Conservation (phyloP, 73 alveolate genomes). For the Effrenium voratum region DNA sequence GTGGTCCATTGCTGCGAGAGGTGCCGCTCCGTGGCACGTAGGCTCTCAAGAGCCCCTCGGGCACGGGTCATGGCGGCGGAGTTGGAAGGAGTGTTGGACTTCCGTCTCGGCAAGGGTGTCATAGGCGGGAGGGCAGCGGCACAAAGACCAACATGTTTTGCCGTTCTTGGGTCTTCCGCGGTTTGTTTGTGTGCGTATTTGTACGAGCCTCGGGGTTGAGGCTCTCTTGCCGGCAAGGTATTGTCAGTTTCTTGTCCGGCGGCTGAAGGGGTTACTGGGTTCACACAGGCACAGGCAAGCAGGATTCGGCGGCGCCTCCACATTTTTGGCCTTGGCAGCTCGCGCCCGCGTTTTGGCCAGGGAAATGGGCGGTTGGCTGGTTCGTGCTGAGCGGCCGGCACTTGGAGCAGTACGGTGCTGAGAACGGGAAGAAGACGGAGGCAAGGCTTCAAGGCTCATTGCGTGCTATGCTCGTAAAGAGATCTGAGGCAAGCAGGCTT, state of each 20-base stretch:
- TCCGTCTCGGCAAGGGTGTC: constrained; percentile 84
- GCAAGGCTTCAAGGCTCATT: not conserved
- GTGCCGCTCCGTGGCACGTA: not conserved
- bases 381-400: constrained; percentile 53
- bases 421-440: constrained; percentile 14
- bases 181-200: too few species aligned
- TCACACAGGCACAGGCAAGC: too few species aligned
- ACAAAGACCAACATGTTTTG: not conserved
- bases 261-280: too few species aligned
- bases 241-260: too few species aligned
- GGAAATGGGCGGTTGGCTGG: constrained; percentile 82
- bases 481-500: too few species aligned
- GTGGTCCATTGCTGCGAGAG: too few species aligned
- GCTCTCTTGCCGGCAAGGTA: too few species aligned
- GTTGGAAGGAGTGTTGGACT: constrained; percentile 67
- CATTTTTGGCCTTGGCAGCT: too few species aligned
- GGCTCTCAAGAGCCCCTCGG: not conserved
- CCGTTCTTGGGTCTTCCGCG: too few species aligned
- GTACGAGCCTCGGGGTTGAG: too few species aligned
- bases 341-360: not conserved
- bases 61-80: constrained; percentile 10
- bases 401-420: constrained; percentile 53
- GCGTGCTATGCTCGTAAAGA: too few species aligned
- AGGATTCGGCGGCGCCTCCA: too few species aligned
- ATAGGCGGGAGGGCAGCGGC: constrained; percentile 15